Base-by-base conservation (phyloP, 2,329 filamentous ascomycete genomes). In the Neopestalotiopsis rosae region DNA sequence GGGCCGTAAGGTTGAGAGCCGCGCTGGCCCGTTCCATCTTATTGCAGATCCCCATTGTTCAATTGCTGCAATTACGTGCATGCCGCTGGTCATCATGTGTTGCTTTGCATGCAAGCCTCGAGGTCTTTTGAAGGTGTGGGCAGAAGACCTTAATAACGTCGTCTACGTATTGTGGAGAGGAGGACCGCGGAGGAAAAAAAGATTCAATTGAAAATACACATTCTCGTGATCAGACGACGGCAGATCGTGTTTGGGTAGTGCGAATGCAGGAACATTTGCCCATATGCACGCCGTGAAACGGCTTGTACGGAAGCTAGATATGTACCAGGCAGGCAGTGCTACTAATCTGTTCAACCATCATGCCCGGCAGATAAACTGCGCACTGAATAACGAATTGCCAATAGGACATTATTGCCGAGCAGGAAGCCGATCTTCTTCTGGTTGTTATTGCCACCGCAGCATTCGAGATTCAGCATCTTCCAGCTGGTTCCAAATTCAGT, bases 1-100 rank as follows among this genome's bases (percentile, higher is more conserved):
- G 45, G 45, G 45, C 45, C n/a, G 45, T 52, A 52, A 52, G 45
- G 45, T 52, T 52, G 45, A 52, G 45, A 52, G 45, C 45, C 45
- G 45, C 45, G 45, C 45, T 52, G 45, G n/a, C 14, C 45, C 45
- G 45, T 52, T 20, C 45, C 17, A 20, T 52, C 45, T 52, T 20
- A n/a, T 20, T 52, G 45, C 45, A 52, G 45, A 52, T 52, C 45
- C 17, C 45, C 45, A 52, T 52, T n/a, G 45, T 52, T 20, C 45
- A 42, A n/a, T 49, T 52, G 45, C 45, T 52, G 17, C 45, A 5
- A 17, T 52, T 7, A 24, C 17, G 45, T n/a, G 6, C 45, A 17
- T n/a, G 45, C n/a, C 6, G 45, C 45, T n/a, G 20, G 45, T 17
- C 17, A 10, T 38, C 34, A 38, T 38, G 34, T 38, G 34, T 10